These are phyloP conservation scores for Magnusiomyces magnusii DNA, from an alignment of 1,139 yeast genomes.

Conservation along the genomic window DNA sequence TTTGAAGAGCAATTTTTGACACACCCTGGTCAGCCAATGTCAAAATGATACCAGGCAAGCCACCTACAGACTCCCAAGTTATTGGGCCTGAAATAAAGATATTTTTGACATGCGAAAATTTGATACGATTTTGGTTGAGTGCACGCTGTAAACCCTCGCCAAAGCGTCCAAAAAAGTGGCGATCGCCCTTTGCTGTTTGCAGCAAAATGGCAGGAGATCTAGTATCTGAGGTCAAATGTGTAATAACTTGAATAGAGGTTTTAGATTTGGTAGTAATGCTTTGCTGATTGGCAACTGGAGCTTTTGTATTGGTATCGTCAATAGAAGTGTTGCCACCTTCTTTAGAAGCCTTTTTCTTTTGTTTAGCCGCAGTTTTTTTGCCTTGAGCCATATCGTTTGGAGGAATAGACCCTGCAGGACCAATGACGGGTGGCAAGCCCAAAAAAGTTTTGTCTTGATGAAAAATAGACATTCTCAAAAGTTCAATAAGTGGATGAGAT, in stretches of 20 bases:
- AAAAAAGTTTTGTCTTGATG: not conserved
- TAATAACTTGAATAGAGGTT: constrained; percentile 30
- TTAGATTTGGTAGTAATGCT: constrained; percentile 8
- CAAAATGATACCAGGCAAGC: constrained; percentile 80
- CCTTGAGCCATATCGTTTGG: not conserved
- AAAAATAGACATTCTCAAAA: not conserved
- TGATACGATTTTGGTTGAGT: constrained; percentile 37
- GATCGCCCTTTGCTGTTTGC: constrained; percentile 43
- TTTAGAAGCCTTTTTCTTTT: not conserved
- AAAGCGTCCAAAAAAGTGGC: constrained; percentile 69
- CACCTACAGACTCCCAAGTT: constrained; percentile 72
- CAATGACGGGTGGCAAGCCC: not conserved
- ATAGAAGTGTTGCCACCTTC: not conserved
- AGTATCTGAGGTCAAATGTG: constrained; percentile 56
- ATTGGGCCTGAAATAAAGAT: constrained; percentile 70
- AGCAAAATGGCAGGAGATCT: constrained; percentile 53
- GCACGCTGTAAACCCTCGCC: constrained; percentile 84
- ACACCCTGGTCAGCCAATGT: constrained; percentile 81
- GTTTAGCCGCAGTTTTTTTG: not conserved
- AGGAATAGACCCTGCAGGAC: not conserved
- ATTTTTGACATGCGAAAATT: constrained; percentile 43
- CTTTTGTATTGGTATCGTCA: not conserved
- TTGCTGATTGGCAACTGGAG: not conserved
- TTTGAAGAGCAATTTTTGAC: constrained; percentile 40
- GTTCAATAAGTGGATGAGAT: not conserved